These are phyloP conservation scores for Samsoniella hepiali DNA, from an alignment of 2,329 filamentous ascomycete species.

Conservation along the genomic window DNA sequence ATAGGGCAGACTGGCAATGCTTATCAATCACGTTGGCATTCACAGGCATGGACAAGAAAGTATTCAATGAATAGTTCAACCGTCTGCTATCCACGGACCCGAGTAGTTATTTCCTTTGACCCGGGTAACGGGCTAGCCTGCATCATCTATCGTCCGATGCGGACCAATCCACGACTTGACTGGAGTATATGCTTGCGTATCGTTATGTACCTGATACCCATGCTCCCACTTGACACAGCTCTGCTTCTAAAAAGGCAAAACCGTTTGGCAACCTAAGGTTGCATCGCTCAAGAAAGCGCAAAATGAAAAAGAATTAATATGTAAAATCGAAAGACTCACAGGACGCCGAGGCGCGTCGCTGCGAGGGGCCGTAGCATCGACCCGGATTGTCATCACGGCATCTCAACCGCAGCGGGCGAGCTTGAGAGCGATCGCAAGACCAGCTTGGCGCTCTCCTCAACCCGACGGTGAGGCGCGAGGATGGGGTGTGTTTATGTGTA, in stretches of 20 bases:
- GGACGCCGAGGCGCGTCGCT: conserved; percentile 23
- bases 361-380: conserved; percentile 53
- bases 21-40: neutral
- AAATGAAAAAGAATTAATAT: conserved; percentile 28
- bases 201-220: conserved; percentile 7
- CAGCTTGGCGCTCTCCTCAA: conserved; percentile 42
- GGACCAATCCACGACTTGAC: conserved; percentile 11
- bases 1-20: no score
- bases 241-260: neutral
- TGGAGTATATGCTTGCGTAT: conserved; percentile 4
- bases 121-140: conserved; percentile 27
- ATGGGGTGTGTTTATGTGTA: conserved; percentile 16
- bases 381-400: conserved; percentile 40
- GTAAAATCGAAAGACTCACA: conserved; percentile 22
- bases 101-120: conserved; percentile 27
- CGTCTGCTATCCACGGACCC: conserved; percentile 43
- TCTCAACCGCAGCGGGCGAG: conserved; percentile 18
- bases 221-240: conserved; percentile 1
- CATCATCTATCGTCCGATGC: conserved; percentile 11
- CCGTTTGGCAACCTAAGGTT: neutral
- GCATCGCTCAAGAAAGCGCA: conserved; percentile 30
- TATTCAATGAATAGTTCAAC: conserved; percentile 47
- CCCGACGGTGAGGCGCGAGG: conserved; percentile 28
- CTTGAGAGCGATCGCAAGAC: conserved; percentile 35
- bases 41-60: conserved; percentile 31